phyloP scores from a whole-genome alignment of 2,329 filamentous ascomycete species.

The Phialophora tarda region DNA sequence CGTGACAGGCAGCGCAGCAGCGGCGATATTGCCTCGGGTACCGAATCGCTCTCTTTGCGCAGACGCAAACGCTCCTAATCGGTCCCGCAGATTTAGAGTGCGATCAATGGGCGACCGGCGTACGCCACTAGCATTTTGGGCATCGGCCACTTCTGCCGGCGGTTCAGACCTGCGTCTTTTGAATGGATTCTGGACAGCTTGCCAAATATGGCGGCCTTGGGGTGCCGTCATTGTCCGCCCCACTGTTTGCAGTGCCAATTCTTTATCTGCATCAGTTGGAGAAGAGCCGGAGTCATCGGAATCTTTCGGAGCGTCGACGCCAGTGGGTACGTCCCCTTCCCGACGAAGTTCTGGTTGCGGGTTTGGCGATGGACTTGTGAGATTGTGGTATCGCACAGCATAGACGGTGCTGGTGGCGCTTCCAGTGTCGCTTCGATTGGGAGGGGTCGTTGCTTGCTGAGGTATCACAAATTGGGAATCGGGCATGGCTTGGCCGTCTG shows the following conservation, averaged over 20 bases:
- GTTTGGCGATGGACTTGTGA: constrained; percentile 54
- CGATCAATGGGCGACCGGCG: constrained; percentile 36
- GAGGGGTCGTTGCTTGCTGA: constrained; percentile 57
- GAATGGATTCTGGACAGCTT: constrained; percentile 62
- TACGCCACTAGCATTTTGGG: constrained; percentile 55
- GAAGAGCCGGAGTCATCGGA: constrained; percentile 18
- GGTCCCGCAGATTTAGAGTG: constrained; percentile 50
- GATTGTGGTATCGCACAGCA: constrained; percentile 65
- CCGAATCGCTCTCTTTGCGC: constrained; percentile 54
- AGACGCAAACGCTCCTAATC: constrained; percentile 56
- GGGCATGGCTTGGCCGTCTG: constrained; percentile 44
- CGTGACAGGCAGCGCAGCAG: constrained; percentile 60
- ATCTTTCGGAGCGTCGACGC: constrained; percentile 20
- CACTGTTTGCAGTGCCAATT: constrained; percentile 35
- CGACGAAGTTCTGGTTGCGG: constrained; percentile 18
- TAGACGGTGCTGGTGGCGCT: constrained; percentile 69
- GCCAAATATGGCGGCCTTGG: constrained; percentile 53
- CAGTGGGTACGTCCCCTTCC: not conserved
- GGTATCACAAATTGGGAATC: constrained; percentile 43
- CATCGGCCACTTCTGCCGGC: constrained; percentile 64
- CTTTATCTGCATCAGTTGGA: constrained; percentile 27
- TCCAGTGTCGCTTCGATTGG: constrained; percentile 65
- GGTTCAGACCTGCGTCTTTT: constrained; percentile 63
- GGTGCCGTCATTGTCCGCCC: constrained; percentile 38
- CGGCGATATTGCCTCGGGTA: constrained; percentile 45